These are phyloP conservation scores for Neonectria sp. DNA, from an alignment of 2,329 filamentous ascomycete genomes.

Conservation along the genomic window DNA sequence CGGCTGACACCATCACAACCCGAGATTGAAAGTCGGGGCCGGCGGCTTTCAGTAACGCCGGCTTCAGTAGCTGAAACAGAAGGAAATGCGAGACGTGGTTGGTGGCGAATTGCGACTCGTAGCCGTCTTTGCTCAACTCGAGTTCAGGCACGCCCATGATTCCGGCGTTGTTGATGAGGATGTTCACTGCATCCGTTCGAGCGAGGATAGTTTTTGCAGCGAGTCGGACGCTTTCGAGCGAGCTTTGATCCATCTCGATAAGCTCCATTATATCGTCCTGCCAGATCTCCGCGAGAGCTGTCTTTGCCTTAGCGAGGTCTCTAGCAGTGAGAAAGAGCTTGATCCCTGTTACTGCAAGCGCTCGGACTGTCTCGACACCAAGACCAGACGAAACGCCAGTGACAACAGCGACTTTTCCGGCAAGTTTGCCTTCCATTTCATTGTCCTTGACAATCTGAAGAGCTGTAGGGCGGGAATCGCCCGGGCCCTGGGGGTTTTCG, in stretches of 20 bases:
- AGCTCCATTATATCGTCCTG: slow-evolving; percentile 19
- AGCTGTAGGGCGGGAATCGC: slow-evolving; percentile 37
- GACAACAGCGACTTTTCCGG: slow-evolving; percentile 23
- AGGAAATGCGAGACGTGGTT: slow-evolving; percentile 50
- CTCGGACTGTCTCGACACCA: slow-evolving; percentile 20
- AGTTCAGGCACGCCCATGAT: slow-evolving; percentile 52
- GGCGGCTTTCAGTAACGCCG: slow-evolving; percentile 56
- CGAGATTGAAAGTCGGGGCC: slow-evolving; percentile 61
- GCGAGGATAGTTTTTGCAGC: slow-evolving; percentile 51
- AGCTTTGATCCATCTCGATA: slow-evolving; percentile 30
- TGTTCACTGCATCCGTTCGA: slow-evolving; percentile 53
- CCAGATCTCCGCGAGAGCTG: slow-evolving; percentile 12
- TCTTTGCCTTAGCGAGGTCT: slow-evolving; percentile 17
- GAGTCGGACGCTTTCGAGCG: slow-evolving; percentile 35
- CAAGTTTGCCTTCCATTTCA: slow-evolving; percentile 21
- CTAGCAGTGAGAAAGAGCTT: slow-evolving; percentile 20
- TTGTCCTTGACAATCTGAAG: slow-evolving; percentile 28
- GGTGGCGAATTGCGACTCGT: slow-evolving; percentile 45
- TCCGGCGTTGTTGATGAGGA: slow-evolving; percentile 61
- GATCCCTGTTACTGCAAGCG: slow-evolving; percentile 8
- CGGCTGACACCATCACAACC: slow-evolving; percentile 62
- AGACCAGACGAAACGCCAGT: slow-evolving; percentile 31
- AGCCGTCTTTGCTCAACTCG: slow-evolving; percentile 38
- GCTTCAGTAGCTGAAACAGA: slow-evolving; percentile 57
- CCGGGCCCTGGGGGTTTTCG: slow-evolving; percentile 25